Percentiles rank a stretch among this genome's conserved stretches.
Evolutionary conservation across 129 eudicot species (phyloP).

Genomic region (Calendula officinalis): DNA sequence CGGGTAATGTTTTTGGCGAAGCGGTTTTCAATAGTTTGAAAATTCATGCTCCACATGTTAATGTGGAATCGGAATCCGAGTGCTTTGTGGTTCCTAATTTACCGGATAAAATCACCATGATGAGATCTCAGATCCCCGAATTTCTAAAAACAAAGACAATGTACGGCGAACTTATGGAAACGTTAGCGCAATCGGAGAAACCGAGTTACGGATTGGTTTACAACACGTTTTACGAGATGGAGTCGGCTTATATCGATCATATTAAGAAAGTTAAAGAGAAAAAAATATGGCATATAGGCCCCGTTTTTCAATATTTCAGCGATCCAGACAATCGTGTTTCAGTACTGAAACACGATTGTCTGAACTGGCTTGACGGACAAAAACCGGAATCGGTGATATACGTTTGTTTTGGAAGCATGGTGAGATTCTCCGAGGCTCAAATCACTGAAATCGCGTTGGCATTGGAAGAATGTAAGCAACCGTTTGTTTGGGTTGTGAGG

Average conservation of each 20-base stretch:
- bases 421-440: constrained; percentile 32
- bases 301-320: constrained; percentile 26
- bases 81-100: constrained; percentile 35
- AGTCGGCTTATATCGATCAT: constrained; percentile 43
- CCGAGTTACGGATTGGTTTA: constrained; percentile 45
- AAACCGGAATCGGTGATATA: constrained; percentile 33
- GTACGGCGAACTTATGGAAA: background rate
- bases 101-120: constrained; percentile 40
- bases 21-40: constrained; percentile 29
- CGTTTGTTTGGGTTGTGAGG: constrained; percentile 52
- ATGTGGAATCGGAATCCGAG: constrained; percentile 27
- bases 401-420: constrained; percentile 50
- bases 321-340: background rate
- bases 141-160: background rate
- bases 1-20: constrained; percentile 14
- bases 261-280: constrained; percentile 11
- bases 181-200: constrained; percentile 19
- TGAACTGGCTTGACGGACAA: constrained; percentile 42
- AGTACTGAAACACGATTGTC: constrained; percentile 1
- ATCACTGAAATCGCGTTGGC: constrained; percentile 43
- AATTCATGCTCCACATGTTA: constrained; percentile 24
- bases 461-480: constrained; percentile 29
- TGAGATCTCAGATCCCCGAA: constrained; percentile 33
- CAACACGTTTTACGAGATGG: constrained; percentile 46
- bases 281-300: constrained; percentile 43